Percentiles rank a stretch among this genome's conserved stretches.
These are phyloP conservation scores for Aciculosporium take DNA, from an alignment of 2,329 filamentous ascomycete genomes.

Conservation along the genomic window DNA sequence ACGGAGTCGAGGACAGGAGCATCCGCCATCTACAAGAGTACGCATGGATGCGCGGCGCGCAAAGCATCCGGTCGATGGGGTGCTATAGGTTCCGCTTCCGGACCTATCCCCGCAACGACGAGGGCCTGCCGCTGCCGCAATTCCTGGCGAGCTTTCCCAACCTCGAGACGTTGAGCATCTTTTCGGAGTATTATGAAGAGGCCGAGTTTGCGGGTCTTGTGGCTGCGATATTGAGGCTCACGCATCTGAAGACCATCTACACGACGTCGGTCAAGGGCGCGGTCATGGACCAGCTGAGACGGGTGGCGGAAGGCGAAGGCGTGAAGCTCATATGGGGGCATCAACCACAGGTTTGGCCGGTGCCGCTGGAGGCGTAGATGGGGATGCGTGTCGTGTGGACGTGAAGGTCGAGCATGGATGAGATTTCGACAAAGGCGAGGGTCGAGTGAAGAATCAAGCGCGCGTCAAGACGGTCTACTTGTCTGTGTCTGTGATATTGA, in stretches of 20 bases:
- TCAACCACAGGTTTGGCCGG: constrained; percentile 18
- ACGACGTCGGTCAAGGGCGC: constrained; percentile 18
- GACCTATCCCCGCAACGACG: constrained; percentile 13
- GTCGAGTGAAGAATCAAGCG: too few species aligned
- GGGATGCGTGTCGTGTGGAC: too few species aligned
- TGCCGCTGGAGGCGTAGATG: constrained; percentile 9
- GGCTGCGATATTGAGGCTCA: constrained; percentile 17
- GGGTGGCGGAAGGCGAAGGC: constrained; percentile 11
- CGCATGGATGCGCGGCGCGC: constrained; percentile 21
- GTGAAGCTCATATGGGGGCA: constrained; percentile 18
- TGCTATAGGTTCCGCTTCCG: constrained; percentile 22
- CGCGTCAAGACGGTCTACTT: too few species aligned
- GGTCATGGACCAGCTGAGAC: constrained; percentile 16
- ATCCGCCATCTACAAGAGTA: constrained; percentile 17
- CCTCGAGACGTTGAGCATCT: constrained; percentile 22
- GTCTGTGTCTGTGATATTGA: too few species aligned
- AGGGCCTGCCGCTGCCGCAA: constrained; percentile 17
- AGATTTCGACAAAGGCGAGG: too few species aligned
- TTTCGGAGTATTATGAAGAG: constrained; percentile 16
- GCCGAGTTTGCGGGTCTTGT: constrained; percentile 17
- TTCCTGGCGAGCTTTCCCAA: constrained; percentile 24
- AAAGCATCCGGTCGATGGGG: constrained; percentile 20
- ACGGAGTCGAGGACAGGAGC: constrained; percentile 13
- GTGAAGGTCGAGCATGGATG: too few species aligned
- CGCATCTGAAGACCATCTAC: constrained; percentile 20